phyloP scores from a whole-genome alignment of 441 rosid species.

The Breynia disticha region DNA sequence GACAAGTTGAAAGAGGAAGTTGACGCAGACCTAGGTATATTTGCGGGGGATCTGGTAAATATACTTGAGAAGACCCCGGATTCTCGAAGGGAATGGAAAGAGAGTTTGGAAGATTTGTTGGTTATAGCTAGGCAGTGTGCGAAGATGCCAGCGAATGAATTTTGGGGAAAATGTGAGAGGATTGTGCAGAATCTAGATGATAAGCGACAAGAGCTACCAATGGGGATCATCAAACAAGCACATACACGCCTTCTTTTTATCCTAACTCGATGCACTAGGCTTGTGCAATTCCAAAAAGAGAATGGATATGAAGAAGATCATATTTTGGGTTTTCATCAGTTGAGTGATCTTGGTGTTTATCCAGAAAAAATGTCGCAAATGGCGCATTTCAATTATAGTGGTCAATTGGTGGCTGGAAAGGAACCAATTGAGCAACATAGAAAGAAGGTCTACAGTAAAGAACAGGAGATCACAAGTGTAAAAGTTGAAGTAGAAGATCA shows the following conservation, averaged over 20 bases:
- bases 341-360: slow-evolving; percentile 93
- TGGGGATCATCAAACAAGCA: slow-evolving; percentile 89
- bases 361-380: slow-evolving; percentile 58
- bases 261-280: slow-evolving; percentile 92
- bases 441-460: slow-evolving; percentile 28
- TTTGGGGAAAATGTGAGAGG: slow-evolving; percentile 83
- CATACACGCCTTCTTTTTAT: slow-evolving; percentile 88
- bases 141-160: slow-evolving; percentile 72
- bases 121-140: slow-evolving; percentile 69
- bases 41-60: slow-evolving; percentile 85
- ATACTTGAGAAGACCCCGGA: slow-evolving; percentile 62
- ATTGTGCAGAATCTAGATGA: slow-evolving; percentile 88
- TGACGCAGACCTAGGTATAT: slow-evolving; percentile 75
- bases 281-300: slow-evolving; percentile 95
- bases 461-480: slow-evolving; percentile 19
- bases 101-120: slow-evolving; percentile 75
- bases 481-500: slow-evolving; percentile 36
- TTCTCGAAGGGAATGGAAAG: slow-evolving; percentile 66
- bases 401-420: slow-evolving; percentile 35
- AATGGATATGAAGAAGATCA: slow-evolving; percentile 72
- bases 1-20: slow-evolving; percentile 91
- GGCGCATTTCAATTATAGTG: slow-evolving; percentile 41
- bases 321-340: slow-evolving; percentile 71
- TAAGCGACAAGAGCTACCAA: slow-evolving; percentile 85
- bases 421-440: slow-evolving; percentile 33